Evolutionary conservation across 2,329 filamentous ascomycete genomes (phyloP).

Genomic region (Ilyonectria mors-panacis): DNA sequence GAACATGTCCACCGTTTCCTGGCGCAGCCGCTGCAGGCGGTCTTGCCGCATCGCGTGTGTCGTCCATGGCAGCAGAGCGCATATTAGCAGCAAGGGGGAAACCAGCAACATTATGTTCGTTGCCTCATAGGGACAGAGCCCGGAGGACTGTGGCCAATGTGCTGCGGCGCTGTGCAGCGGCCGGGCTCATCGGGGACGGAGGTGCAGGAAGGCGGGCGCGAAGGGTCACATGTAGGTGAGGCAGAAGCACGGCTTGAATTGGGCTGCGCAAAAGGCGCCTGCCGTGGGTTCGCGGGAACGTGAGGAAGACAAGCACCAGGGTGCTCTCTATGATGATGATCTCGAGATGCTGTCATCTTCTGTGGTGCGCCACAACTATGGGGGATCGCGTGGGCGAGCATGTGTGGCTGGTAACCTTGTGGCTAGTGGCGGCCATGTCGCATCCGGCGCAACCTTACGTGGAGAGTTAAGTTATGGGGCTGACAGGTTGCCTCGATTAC

Average conservation of each 20-base stretch:
- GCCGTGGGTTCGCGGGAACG: conserved; percentile 31
- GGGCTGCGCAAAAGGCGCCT: conserved; percentile 38
- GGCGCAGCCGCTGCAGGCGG: conserved; percentile 69
- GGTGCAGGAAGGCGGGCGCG: conserved; percentile 23
- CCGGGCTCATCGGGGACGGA: conserved; percentile 44
- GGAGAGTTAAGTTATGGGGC: neutral
- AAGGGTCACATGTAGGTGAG: conserved; percentile 23
- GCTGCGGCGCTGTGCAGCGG: conserved; percentile 40
- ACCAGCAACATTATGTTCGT: conserved; percentile 50
- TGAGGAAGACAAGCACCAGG: conserved; percentile 29
- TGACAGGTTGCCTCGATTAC: conserved; percentile 11
- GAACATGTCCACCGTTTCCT: conserved; percentile 83
- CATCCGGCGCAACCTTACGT: conserved; percentile 3
- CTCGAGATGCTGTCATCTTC: conserved; percentile 43
- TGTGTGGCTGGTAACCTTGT: conserved; percentile 39
- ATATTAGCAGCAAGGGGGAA: conserved; percentile 43
- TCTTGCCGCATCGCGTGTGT: conserved; percentile 68
- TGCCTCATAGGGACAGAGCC: conserved; percentile 39
- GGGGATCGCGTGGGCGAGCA: conserved; percentile 17
- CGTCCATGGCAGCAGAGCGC: conserved; percentile 59
- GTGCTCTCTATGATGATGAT: conserved; percentile 25
- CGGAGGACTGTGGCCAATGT: conserved; percentile 36
- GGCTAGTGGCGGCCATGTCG: conserved; percentile 24
- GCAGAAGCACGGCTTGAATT: conserved; percentile 21
- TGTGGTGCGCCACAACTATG: conserved; percentile 30